These are phyloP conservation scores for Penicillium sp. DNA, from an alignment of 2,329 filamentous ascomycete species.

Conservation along the genomic window DNA sequence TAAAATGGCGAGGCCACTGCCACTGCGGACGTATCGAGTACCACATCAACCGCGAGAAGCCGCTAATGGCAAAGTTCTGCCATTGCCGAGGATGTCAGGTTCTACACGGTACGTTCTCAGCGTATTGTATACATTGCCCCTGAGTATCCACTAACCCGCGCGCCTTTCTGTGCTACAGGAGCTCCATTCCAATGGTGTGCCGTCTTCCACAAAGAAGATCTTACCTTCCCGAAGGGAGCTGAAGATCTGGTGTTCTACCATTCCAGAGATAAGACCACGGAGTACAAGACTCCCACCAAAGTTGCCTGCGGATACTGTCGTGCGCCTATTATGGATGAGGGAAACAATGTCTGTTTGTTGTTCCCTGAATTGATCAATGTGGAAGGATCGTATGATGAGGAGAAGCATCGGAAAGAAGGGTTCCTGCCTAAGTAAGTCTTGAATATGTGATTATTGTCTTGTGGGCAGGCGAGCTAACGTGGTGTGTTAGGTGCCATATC, in stretches of 20 bases:
- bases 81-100: conserved; percentile 78
- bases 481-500: conserved; percentile 3
- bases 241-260: conserved; percentile 70
- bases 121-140: too few relatives aligned
- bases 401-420: conserved; percentile 28
- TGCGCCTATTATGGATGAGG: conserved; percentile 81
- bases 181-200: conserved; percentile 81
- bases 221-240: conserved; percentile 64
- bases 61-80: conserved; percentile 73
- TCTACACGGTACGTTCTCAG: conserved; percentile 62
- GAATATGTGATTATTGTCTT: neutral
- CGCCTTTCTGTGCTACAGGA: too few relatives aligned
- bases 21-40: conserved; percentile 73
- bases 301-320: conserved; percentile 73
- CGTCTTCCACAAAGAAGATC: conserved; percentile 75
- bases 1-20: conserved; percentile 61
- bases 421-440: conserved; percentile 4
- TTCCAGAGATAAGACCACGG: conserved; percentile 55
- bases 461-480: too few relatives aligned
- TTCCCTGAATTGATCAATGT: conserved; percentile 71
- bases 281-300: conserved; percentile 73
- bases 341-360: conserved; percentile 73
- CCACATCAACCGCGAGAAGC: conserved; percentile 64
- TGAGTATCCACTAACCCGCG: too few relatives aligned
- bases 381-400: conserved; percentile 45